These are phyloP conservation scores for Aspergillus campestris DNA, from an alignment of 495 filamentous ascomycete species.

Conservation along the genomic window DNA sequence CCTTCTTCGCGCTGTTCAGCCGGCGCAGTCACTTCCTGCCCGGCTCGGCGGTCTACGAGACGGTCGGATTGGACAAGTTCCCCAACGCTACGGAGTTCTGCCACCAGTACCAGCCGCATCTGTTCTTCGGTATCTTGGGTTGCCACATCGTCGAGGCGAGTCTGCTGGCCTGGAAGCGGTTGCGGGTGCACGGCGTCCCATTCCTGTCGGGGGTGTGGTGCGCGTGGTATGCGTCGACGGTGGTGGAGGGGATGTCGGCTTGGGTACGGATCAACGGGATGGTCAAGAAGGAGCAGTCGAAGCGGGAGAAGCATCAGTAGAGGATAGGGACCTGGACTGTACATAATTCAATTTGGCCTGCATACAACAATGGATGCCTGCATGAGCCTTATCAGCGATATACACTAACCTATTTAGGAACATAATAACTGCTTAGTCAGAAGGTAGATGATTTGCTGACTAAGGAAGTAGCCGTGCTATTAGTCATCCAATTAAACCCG, in stretches of 20 bases:
- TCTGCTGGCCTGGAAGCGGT: slow-evolving; percentile 38
- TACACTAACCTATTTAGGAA: no score
- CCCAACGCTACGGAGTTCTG: slow-evolving; percentile 45
- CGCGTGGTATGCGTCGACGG: slow-evolving; percentile 47
- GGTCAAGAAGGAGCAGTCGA: slow-evolving; percentile 43
- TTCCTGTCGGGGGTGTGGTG: slow-evolving; percentile 48
- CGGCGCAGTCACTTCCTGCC: slow-evolving; percentile 45
- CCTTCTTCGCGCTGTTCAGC: slow-evolving; percentile 36
- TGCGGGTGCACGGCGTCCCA: slow-evolving; percentile 50
- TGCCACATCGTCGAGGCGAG: slow-evolving; percentile 48
- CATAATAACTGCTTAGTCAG: no score
- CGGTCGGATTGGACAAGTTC: slow-evolving; percentile 30
- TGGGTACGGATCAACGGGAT: slow-evolving; percentile 47
- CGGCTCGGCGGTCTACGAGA: slow-evolving; percentile 46
- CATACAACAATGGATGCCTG: no score
- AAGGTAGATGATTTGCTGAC: background rate
- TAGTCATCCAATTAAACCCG: no score
- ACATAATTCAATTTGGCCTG: background rate
- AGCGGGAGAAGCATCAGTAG: slow-evolving; percentile 29
- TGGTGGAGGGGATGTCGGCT: slow-evolving; percentile 51
- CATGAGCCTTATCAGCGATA: no score
- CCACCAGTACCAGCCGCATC: slow-evolving; percentile 35
- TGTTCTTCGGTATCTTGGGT: slow-evolving; percentile 38
- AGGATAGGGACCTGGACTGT: background rate
- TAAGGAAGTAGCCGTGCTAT: no score